Base-by-base conservation (phyloP, 1,284 basidiomycete genomes). In the Salmacisia buchloeana region DNA sequence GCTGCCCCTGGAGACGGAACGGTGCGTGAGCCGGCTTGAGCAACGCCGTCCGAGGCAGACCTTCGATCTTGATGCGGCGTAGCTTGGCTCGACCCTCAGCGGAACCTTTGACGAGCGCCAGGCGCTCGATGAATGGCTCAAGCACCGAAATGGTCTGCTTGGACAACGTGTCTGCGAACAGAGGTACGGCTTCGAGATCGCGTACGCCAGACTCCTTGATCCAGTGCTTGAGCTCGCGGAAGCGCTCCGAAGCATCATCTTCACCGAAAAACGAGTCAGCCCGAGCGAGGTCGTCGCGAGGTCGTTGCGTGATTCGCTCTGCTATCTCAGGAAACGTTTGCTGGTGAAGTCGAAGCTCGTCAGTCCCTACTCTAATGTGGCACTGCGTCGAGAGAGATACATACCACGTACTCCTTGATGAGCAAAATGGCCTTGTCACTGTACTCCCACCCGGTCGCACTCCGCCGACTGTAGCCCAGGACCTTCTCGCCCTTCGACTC, bases 401-500 rank as follows among this genome's bases (percentile, higher is more conserved):
- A 45, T 57, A 86, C 86, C 84, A 89, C 89, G 82, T 97, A 97
- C 64, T 92, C 88, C 56, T 82, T 83, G 62, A 98, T 86, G 5
- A 97, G 84, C 41, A 88, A 84, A 38, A 94, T 82, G 0, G 94
- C 88, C 77, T 89, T 89, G 69, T 92, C 86, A 70, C 91, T 96
- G 78, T 89, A 98, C 80, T 98, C 94, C 96, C 96, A 99, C 46
- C 87, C 85, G 18, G 86, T 83, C 18, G 87, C 88, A 33, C 88
- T 86, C 81, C 96, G 94, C 69, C 87, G 85, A 29, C 93, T 90
- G 80, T 96, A 97, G 65, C 92, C 91, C 38, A 97, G 85, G 1
- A 99, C 96, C 82, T 98, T 99, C 74, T 94, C 82, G n/a, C 88
- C 86, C 82, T 96, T 97, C 25, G 87, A 91, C 79, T 98, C 96